These are phyloP conservation scores for Termitomyces sp. DNA, from an alignment of 768 basidiomycete species.

Conservation along the genomic window DNA sequence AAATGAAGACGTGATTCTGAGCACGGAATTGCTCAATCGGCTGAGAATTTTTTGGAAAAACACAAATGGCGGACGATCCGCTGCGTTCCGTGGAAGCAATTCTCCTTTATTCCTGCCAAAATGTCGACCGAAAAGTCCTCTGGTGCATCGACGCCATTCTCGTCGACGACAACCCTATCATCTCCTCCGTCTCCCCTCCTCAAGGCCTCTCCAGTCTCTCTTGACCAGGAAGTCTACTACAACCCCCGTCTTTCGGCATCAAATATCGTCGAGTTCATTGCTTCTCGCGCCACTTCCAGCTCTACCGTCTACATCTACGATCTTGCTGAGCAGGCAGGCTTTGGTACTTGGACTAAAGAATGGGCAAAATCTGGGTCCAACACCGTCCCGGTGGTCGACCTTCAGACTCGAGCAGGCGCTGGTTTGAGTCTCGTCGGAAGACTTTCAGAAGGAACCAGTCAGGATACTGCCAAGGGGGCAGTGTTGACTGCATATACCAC, in stretches of 20 bases:
- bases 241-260: slow-evolving; percentile 54
- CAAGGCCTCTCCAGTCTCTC: slow-evolving; percentile 19
- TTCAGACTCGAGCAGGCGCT: slow-evolving; percentile 85
- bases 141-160: slow-evolving; percentile 37
- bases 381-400: slow-evolving; percentile 54
- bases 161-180: slow-evolving; percentile 36
- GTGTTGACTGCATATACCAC: slow-evolving; percentile 80
- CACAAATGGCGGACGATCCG: slow-evolving; percentile 10
- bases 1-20: slow-evolving; percentile 40
- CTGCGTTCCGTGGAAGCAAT: not conserved
- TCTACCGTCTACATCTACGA: slow-evolving; percentile 80
- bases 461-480: slow-evolving; percentile 54
- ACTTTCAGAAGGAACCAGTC: slow-evolving; percentile 75
- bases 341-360: slow-evolving; percentile 68
- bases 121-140: slow-evolving; percentile 23
- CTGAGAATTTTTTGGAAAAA: slow-evolving; percentile 14
- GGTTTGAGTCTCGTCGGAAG: slow-evolving; percentile 78
- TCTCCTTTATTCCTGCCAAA: slow-evolving; percentile 1
- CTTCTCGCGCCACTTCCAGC: slow-evolving; percentile 51
- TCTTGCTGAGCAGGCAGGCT: slow-evolving; percentile 79
- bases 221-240: slow-evolving; percentile 29
- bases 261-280: slow-evolving; percentile 62
- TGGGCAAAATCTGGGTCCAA: slow-evolving; percentile 45
- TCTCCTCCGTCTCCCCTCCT: slow-evolving; percentile 32
- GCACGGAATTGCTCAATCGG: slow-evolving; percentile 34